Base-by-base conservation (phyloP, 2,329 filamentous ascomycete genomes). In the Claviceps fusiformis region DNA sequence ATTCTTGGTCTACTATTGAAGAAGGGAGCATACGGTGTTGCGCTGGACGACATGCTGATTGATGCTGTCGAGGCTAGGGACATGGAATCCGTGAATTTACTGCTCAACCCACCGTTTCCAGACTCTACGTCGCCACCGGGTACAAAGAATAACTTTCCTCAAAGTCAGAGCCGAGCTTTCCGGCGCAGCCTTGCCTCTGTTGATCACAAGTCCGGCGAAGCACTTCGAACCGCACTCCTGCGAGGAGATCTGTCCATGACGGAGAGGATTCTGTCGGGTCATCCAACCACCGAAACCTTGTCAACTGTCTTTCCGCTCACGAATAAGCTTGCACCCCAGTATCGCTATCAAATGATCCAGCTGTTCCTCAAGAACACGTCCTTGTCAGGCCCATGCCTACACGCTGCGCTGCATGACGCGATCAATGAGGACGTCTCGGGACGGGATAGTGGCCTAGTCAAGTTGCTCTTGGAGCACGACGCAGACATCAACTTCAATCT, bases 401-500 rank as follows among this genome's bases (percentile, higher is more conserved):
- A 80, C 48, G 68, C 68, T 0, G 76, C 77, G 2, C 62, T 82
- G 2, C 75, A 80, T 56, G 71, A 75, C 29, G 75, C 75, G n/a
- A 74, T 82, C 46, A 70, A 72, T 15, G 74, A 79, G 46, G 68
- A 72, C 13, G 69, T 70, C 1, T 70, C 73, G 0, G 67, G 70
- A 45, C 69, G 77, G 43, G 79, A 82, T 44, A 72, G 75, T 46
- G 69, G 71, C 1, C 65, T 83, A 11, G 77, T 83, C 54, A 70
- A 71, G 7, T 68, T 82, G 5, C 65, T 82, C 3, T 66, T 83
- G 5, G 69, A 71, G 2, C 69, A 79, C 57, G 73, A 76, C 15
- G 76, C 76, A 4, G 78, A 81, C 50, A 71, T 79, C 43, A 80
- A 80, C 58, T 77, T 75, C 54, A 75, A 76, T 46, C 72, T 75